Conservation (phyloP, 208 protist genomes). For the Trypanosoma conorhini region DNA sequence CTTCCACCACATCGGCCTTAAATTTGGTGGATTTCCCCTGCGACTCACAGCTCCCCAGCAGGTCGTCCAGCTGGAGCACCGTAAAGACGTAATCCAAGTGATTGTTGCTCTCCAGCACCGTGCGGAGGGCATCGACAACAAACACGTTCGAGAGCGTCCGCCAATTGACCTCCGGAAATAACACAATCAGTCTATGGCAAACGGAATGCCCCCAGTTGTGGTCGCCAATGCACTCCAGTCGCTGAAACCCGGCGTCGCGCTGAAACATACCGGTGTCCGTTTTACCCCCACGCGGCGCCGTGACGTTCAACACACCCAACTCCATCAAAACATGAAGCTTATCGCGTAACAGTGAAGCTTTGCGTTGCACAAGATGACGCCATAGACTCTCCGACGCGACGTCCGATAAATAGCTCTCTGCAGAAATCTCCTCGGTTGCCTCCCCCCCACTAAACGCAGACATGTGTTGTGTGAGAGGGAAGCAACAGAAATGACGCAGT, state of each 20-base stretch:
- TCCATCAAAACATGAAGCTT: slow-evolving; percentile 6
- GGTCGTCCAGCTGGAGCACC: slow-evolving; percentile 4
- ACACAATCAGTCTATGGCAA: slow-evolving; percentile 15
- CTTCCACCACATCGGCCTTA: slow-evolving; percentile 31
- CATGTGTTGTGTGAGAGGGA: background rate
- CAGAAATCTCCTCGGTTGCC: background rate
- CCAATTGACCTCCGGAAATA: slow-evolving; percentile 33
- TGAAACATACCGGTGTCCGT: background rate
- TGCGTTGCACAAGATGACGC: background rate
- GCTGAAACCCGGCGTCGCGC: slow-evolving; percentile 24
- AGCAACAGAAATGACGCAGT: slow-evolving; percentile 1
- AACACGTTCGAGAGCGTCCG: slow-evolving; percentile 1
- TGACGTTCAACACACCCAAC: slow-evolving; percentile 15
- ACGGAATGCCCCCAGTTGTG: slow-evolving; percentile 33
- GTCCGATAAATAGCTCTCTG: background rate
- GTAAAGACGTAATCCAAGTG: slow-evolving; percentile 26
- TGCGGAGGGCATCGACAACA: slow-evolving; percentile 22
- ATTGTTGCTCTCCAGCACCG: slow-evolving; percentile 31
- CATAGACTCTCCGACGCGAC: slow-evolving; percentile 5
- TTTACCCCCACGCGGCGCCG: background rate
- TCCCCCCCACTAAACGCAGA: background rate
- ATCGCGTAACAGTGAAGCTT: slow-evolving; percentile 7
- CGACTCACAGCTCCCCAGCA: background rate
- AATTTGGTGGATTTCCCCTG: slow-evolving; percentile 23
- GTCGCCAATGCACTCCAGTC: slow-evolving; percentile 36